Base-by-base conservation (phyloP, 768 basidiomycete genomes). In the Psilocybe cyanescens region DNA sequence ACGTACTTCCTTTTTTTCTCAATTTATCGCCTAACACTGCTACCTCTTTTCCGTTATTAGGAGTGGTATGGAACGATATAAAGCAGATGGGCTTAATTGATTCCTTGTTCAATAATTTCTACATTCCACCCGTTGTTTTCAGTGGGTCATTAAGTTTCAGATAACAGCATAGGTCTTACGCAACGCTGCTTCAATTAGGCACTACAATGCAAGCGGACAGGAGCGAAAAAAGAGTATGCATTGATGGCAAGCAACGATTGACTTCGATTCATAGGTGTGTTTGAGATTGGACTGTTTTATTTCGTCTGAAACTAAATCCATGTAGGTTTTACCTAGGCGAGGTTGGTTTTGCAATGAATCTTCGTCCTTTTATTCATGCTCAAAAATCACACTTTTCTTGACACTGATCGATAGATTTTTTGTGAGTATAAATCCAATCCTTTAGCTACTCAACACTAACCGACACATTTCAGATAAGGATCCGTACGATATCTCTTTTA, bases 211-310 rank as follows among this genome's bases (percentile, higher is more conserved):
- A 86, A 83, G 80, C 37, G 78, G 78, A 85, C 35, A 82, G 80
- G 3, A 70, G 68, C 6, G 83, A 84, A 62, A 66, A 68, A 17
- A 78, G 83, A 19, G 78, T 78, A 0, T 90, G 88, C 61, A 88
- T 89, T 12, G 90, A 90, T 63, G 89, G 89, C n/a, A 90, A 90
- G 68, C 89, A 90, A 64, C 78, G 89, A 33, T 69, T 90, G 61
- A 89, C 89, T 0, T 89, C 89, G 0, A 83, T 90, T 29, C 78
- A 80, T 63, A 78, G 81, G 88, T 89, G 44, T 16, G 67, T 59
- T 19, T n/a, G 9, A 3, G 28, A 28, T 7, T 35, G 2, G 3
- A 35, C 30, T 16, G 51, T 28, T 55, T 33, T 44, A 45, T 12
- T 19, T 46, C 16, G 16, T 52, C 41, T 53, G 14, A 9, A 33